These are phyloP conservation scores for Chrysosporium keratinophilum DNA, from an alignment of 2,329 filamentous ascomycete species.

Conservation along the genomic window DNA sequence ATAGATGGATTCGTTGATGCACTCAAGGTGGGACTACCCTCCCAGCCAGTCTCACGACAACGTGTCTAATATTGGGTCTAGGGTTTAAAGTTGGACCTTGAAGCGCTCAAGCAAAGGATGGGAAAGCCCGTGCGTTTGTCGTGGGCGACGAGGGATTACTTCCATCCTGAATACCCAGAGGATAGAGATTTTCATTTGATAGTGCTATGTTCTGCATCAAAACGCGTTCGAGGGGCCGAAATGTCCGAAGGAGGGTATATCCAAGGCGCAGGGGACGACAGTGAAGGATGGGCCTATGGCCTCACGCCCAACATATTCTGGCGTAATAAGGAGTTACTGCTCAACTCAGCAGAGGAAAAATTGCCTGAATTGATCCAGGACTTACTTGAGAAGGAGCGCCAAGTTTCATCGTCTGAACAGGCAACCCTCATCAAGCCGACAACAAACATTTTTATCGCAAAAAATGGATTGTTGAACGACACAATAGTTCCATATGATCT, in stretches of 20 bases:
- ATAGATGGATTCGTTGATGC: slow-evolving; percentile 48
- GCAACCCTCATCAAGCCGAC: slow-evolving; percentile 31
- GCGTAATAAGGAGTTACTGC: slow-evolving; percentile 52
- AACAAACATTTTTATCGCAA: slow-evolving; percentile 28
- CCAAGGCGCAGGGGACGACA: slow-evolving; percentile 89
- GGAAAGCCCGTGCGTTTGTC: slow-evolving; percentile 63
- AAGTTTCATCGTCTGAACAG: slow-evolving; percentile 17
- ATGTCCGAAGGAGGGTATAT: slow-evolving; percentile 67
- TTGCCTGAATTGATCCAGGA: slow-evolving; percentile 43
- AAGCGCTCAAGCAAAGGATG: slow-evolving; percentile 45
- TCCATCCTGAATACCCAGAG: slow-evolving; percentile 37
- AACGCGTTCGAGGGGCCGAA: slow-evolving; percentile 58
- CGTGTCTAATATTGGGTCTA: slow-evolving; percentile 30
- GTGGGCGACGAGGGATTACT: slow-evolving; percentile 66
- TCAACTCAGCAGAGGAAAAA: slow-evolving; percentile 56
- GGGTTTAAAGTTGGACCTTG: slow-evolving; percentile 52
- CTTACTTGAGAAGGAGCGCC: slow-evolving; percentile 29
- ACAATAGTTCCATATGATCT: slow-evolving; percentile 37
- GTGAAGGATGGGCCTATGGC: slow-evolving; percentile 80
- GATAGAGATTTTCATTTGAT: slow-evolving; percentile 54
- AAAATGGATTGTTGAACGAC: slow-evolving; percentile 24
- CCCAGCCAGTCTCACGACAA: not conserved
- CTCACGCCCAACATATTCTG: slow-evolving; percentile 74
- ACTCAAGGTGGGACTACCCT: slow-evolving; percentile 32
- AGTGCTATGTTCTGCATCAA: slow-evolving; percentile 76